Evolutionary conservation across 1,284 basidiomycete species (phyloP).

Genomic region (Moesziomyces antarcticus): DNA sequence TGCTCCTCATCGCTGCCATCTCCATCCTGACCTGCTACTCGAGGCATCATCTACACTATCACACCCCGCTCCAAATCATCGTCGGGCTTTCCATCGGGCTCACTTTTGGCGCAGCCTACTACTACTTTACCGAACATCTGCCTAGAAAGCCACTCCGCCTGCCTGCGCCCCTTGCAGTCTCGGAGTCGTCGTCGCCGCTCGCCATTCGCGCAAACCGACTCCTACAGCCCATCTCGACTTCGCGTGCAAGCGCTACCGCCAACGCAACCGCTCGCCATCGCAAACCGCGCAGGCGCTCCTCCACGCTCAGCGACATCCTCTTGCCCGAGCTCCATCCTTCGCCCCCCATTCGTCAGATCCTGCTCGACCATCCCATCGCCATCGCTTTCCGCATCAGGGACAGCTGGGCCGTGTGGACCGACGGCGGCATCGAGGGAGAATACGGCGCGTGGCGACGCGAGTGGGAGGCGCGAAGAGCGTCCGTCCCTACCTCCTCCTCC

Average conservation of each 20-base stretch:
- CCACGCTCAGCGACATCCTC: conserved; percentile 28
- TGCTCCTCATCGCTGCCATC: conserved; percentile 73
- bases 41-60: conserved; percentile 80
- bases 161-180: conserved; percentile 41
- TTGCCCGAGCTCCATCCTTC: conserved; percentile 39
- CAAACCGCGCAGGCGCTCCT: conserved; percentile 23
- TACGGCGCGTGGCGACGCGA: conserved; percentile 75
- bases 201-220: conserved; percentile 27
- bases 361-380: conserved; percentile 75
- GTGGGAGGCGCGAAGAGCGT: conserved; percentile 67
- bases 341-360: conserved; percentile 69
- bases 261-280: conserved; percentile 9
- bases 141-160: conserved; percentile 67
- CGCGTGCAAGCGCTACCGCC: conserved; percentile 1
- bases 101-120: conserved; percentile 74
- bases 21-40: conserved; percentile 80
- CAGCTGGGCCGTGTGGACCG: conserved; percentile 81
- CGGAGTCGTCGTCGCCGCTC: conserved; percentile 30
- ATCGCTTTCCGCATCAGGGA: conserved; percentile 79
- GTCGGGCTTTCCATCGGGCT: conserved; percentile 79
- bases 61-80: conserved; percentile 76
- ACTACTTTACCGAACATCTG: conserved; percentile 74
- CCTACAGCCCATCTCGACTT: conserved; percentile 24
- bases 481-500: conserved; percentile 41
- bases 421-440: conserved; percentile 76